Base-by-base conservation (phyloP, 305 asterid species). In the Euphrasia arctica region DNA sequence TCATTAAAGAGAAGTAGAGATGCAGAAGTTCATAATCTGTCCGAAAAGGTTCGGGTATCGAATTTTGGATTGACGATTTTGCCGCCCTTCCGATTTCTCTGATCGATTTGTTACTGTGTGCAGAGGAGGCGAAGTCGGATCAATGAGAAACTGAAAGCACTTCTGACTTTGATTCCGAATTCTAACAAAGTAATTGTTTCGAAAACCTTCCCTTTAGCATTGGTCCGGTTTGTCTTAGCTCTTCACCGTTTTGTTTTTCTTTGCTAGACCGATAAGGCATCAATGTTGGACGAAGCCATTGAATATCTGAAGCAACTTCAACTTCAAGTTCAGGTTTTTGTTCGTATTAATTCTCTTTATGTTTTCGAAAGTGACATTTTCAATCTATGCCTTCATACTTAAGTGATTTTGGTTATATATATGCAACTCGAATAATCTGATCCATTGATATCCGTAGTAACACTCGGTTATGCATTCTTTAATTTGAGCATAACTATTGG, bases 221-320 rank as follows among this genome's bases (percentile, higher is more conserved):
- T 47, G 6, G 5, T 12, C 15, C 41, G 15, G 9, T 27, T 57
- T 55, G 27, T 32, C 64, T 42, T 14, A 4, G 8, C 22, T 13
- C 9, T 29, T 70, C 51, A n/a, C 22, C 4, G 14, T 47, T 47
- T 14, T 18, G 42, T 65, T 63, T 55, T 32, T 18, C 10, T 66
- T 42, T 71, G 59, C 36, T 69, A 89, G 96, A 84, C 96, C 43
- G 95, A 84, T 74, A 89, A 89, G 79, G 96, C 95, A 64, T 89
- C 96, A 11, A 86, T 89, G 95, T 70, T 89, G 80, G 95, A 89
- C 64, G 96, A 86, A 72, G 92, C 95, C 60, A 89, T 89, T 66
- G 96, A 84, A 68, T 89, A 89, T 77, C 87, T 89, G 74, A 89
- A 89, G 71, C 96, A 89, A 78, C 95, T 88, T 60, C 96, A 88